A percentile compares a stretch with the other conserved stretches of the same genome.
phyloP scores from a whole-genome alignment of 306 rosid genomes.

The Trichosanthes truncata region DNA sequence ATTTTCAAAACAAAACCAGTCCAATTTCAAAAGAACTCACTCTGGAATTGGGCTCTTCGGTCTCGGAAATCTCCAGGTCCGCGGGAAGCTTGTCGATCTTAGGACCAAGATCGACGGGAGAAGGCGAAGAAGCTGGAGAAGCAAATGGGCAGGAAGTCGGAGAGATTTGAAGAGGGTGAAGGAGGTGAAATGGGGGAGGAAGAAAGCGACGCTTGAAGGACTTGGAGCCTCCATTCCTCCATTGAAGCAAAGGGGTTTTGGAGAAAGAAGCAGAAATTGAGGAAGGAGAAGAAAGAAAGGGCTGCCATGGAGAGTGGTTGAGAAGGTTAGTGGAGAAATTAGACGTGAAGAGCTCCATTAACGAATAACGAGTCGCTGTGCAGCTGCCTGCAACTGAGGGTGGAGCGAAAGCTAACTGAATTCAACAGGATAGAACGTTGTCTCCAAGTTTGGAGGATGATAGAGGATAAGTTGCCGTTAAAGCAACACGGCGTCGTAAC shows the following conservation, averaged over 20 bases:
- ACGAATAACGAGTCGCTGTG: background rate
- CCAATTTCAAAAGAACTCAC: constrained; percentile 20
- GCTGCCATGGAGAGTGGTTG: constrained; percentile 22
- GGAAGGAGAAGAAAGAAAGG: constrained; percentile 11
- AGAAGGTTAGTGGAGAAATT: constrained; percentile 23
- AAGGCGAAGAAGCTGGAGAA: constrained; percentile 32
- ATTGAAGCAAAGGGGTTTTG: constrained; percentile 5
- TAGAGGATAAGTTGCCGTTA: background rate
- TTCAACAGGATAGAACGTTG: background rate
- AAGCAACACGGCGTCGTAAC: background rate
- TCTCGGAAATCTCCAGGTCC: constrained; percentile 46
- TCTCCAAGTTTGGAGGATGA: background rate
- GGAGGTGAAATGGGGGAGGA: constrained; percentile 26
- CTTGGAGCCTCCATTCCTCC: constrained; percentile 7
- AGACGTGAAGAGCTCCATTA: constrained; percentile 59
- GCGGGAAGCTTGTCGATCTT: constrained; percentile 57
- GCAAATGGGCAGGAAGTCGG: constrained; percentile 21
- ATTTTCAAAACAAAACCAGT: background rate
- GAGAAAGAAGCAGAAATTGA: constrained; percentile 14
- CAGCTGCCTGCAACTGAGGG: background rate
- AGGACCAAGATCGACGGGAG: constrained; percentile 27
- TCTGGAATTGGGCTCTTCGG: constrained; percentile 55
- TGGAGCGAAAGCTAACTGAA: background rate
- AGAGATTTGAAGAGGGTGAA: constrained; percentile 15
- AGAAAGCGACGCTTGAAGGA: constrained; percentile 20